Evolutionary conservation across 169 alveolate species (phyloP).

Genomic region (Cryptosporidium viatorum): DNA sequence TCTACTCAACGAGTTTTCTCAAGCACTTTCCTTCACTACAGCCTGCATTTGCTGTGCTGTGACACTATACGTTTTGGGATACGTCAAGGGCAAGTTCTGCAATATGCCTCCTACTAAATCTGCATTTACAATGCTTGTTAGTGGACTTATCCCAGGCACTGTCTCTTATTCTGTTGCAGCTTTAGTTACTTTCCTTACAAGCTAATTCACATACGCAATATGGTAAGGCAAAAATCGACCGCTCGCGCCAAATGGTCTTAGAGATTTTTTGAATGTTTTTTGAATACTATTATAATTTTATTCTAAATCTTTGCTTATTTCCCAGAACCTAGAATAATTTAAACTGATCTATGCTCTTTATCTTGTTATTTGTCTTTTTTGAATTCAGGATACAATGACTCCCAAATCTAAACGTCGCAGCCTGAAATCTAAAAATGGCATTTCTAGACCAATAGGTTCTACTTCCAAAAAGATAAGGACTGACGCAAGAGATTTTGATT

Average conservation of each 20-base stretch:
- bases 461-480: conserved; percentile 7
- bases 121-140: conserved; percentile 84
- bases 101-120: conserved; percentile 82
- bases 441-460: background rate
- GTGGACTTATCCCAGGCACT: conserved; percentile 85
- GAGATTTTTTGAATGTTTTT: background rate
- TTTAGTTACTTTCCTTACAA: conserved; percentile 47
- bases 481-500: background rate
- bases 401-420: background rate
- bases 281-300: background rate
- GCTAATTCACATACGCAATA: background rate
- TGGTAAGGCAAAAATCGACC: background rate
- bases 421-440: conserved; percentile 20
- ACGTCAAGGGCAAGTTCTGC: conserved; percentile 84
- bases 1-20: conserved; percentile 45
- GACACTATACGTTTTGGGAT: conserved; percentile 83
- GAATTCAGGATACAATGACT: background rate
- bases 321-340: background rate
- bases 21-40: conserved; percentile 79
- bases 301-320: background rate
- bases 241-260: conserved; percentile 29
- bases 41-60: conserved; percentile 82
- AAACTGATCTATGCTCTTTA: background rate
- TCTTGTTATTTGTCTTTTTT: background rate
- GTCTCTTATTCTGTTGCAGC: conserved; percentile 85